phyloP scores from a whole-genome alignment of 176 grass and related monocot species.

The Tuctoria greenei region DNA sequence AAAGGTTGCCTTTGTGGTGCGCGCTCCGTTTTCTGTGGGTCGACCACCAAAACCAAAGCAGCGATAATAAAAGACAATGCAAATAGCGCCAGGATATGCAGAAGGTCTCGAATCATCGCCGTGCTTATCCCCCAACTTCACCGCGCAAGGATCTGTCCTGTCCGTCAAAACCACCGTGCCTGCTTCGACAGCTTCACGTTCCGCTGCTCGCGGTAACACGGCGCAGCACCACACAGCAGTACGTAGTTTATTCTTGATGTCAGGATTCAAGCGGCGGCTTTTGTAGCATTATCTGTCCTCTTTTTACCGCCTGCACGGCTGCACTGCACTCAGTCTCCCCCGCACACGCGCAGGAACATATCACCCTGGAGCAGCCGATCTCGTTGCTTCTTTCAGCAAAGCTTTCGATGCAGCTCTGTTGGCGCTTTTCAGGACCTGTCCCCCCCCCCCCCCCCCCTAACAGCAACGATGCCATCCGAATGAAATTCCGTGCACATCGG shows the following conservation, averaged over 20 bases:
- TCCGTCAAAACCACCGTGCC: neutral
- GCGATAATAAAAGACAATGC: neutral
- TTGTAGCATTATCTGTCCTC: neutral
- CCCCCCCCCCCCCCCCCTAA: too few species aligned
- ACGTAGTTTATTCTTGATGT: neutral
- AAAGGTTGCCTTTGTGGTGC: slow-evolving; percentile 7
- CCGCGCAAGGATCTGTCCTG: neutral
- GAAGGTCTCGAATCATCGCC: neutral
- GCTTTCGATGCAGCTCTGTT: neutral
- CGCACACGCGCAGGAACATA: neutral
- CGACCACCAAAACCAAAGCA: slow-evolving; percentile 27
- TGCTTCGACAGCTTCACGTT: neutral
- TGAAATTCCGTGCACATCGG: neutral
- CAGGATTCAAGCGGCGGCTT: slow-evolving; percentile 1
- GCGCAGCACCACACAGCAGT: neutral
- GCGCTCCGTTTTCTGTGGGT: neutral
- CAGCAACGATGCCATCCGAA: neutral
- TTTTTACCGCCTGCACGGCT: neutral
- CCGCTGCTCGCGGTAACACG: too few species aligned
- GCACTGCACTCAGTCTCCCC: too few species aligned
- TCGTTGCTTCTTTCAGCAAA: neutral
- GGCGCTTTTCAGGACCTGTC: neutral
- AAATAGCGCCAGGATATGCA: neutral
- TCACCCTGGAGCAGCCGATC: neutral
- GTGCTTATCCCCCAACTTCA: neutral